Conservation (phyloP, 139 green algal species). For the Chlamydomonas sp. region DNA sequence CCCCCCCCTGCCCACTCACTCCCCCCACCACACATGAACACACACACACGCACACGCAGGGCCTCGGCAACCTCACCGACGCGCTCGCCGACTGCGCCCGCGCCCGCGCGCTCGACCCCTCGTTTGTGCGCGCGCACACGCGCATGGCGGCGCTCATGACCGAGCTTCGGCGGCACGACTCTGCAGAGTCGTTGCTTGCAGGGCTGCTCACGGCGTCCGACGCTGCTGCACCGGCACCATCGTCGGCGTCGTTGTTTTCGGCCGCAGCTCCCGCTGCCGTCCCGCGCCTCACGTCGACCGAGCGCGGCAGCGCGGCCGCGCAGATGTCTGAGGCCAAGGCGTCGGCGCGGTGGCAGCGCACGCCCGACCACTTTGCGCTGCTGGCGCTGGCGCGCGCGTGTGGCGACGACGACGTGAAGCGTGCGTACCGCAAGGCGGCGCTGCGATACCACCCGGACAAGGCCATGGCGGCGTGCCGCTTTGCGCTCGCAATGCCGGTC, state of each 20-base stretch:
- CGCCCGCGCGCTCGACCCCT: conserved; percentile 53
- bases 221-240: too few species aligned
- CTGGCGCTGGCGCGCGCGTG: conserved; percentile 38
- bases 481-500: conserved; percentile 11
- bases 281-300: too few species aligned
- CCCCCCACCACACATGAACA: too few species aligned
- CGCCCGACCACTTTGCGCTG: conserved; percentile 55
- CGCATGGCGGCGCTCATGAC: conserved; percentile 37
- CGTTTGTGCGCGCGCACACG: conserved; percentile 46
- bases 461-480: conserved; percentile 31
- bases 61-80: conserved; percentile 26
- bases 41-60: too few species aligned
- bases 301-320: background rate
- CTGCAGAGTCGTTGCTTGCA: conserved; percentile 23
- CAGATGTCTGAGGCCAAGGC: conserved; percentile 21
- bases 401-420: conserved; percentile 33
- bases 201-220: too few species aligned
- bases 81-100: conserved; percentile 71
- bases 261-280: too few species aligned
- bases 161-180: conserved; percentile 30
- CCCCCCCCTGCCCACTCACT: too few species aligned
- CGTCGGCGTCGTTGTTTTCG: too few species aligned
- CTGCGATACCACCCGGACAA: conserved; percentile 65
- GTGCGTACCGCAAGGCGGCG: conserved; percentile 48
- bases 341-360: conserved; percentile 28